These are phyloP conservation scores for Sophora flavescens DNA, from an alignment of 306 rosid genomes.

Conservation along the genomic window DNA sequence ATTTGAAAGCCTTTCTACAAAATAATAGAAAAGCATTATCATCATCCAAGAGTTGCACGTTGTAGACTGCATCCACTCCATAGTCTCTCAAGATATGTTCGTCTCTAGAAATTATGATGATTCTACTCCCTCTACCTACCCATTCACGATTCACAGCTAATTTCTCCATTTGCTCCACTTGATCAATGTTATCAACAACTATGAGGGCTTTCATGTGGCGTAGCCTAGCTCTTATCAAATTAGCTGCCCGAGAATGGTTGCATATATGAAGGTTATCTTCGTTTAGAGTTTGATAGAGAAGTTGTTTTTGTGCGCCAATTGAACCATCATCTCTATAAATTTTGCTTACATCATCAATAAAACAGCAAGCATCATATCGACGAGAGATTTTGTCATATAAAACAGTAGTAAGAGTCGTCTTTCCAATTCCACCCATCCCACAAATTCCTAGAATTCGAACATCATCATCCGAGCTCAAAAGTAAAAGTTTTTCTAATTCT, in stretches of 20 bases:
- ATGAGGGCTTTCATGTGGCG: neutral
- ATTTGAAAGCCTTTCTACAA: slow-evolving; percentile 32
- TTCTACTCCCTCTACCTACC: slow-evolving; percentile 33
- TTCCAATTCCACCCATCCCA: neutral
- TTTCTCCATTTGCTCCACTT: slow-evolving; percentile 3
- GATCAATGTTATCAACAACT: slow-evolving; percentile 38
- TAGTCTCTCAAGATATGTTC: neutral
- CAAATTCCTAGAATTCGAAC: neutral
- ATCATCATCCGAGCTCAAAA: neutral
- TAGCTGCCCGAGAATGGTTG: neutral
- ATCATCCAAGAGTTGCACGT: neutral
- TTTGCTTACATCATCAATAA: slow-evolving; percentile 29
- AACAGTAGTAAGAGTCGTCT: neutral
- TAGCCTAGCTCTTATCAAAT: neutral
- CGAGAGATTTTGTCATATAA: neutral
- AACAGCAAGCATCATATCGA: neutral
- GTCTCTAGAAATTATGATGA: too few relatives aligned
- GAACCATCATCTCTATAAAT: neutral
- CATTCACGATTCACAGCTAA: neutral
- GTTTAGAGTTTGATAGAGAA: neutral
- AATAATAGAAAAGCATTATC: slow-evolving; percentile 12
- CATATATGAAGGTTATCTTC: neutral
- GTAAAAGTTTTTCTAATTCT: neutral
- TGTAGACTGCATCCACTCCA: neutral
- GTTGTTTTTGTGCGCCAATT: neutral